These are phyloP conservation scores for Candida sanyaensis DNA, from an alignment of 1,139 yeast genomes.

Conservation along the genomic window DNA sequence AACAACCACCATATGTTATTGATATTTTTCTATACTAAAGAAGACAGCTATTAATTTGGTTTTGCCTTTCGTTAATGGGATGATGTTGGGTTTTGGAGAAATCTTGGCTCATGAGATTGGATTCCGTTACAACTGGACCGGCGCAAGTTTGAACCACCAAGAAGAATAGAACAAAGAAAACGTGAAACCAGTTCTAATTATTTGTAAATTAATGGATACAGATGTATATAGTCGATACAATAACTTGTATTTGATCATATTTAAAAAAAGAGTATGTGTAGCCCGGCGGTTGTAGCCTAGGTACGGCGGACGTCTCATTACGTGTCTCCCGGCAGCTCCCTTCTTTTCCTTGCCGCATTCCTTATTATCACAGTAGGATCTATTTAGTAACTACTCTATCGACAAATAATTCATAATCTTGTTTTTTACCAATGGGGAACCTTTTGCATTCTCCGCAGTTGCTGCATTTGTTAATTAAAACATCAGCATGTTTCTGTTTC, in stretches of 20 bases:
- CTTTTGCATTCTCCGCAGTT: conserved; percentile 28
- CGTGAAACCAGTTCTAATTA: conserved; percentile 18
- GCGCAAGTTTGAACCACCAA: conserved; percentile 62
- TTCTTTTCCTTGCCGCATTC: not conserved
- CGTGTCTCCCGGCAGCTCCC: too few relatives aligned
- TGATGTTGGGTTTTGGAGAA: conserved; percentile 97
- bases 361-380: too few relatives aligned
- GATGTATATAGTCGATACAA: conserved; percentile 14
- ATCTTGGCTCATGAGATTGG: conserved; percentile 93
- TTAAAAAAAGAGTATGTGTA: not conserved
- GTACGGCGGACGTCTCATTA: too few relatives aligned
- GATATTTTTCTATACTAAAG: conserved; percentile 37
- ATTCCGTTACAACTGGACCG: conserved; percentile 74
- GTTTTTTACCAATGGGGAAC: conserved; percentile 36
- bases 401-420: conserved; percentile 29
- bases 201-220: conserved; percentile 13
- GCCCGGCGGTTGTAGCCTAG: too few relatives aligned
- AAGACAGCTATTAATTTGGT: conserved; percentile 72
- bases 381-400: conserved; percentile 19
- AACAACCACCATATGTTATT: conserved; percentile 14
- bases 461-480: conserved; percentile 30
- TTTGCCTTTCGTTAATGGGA: conserved; percentile 88
- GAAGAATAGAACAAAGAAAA: conserved; percentile 28
- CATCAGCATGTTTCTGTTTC: conserved; percentile 30
- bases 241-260: not conserved